Conservation (phyloP, 2,329 filamentous ascomycete species). For the Ciborinia camelliae region DNA sequence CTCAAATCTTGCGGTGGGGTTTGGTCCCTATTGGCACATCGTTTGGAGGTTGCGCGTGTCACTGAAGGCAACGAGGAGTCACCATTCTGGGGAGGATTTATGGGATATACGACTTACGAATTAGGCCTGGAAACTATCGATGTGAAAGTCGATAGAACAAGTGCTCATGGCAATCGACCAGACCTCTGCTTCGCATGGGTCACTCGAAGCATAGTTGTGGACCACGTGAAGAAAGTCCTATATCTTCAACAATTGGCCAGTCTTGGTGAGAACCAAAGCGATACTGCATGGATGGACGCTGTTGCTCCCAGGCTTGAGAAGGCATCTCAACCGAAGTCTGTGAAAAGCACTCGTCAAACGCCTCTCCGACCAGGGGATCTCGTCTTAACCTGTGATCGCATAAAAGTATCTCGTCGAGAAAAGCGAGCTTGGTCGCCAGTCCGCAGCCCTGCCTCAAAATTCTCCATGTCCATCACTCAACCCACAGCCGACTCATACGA, state of each 20-base stretch:
- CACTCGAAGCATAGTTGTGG: conserved; percentile 61
- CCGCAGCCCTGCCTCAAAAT: background rate
- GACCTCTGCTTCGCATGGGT: conserved; percentile 63
- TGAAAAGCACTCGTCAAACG: conserved; percentile 7
- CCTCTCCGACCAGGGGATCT: conserved; percentile 11
- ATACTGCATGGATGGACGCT: conserved; percentile 24
- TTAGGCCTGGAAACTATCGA: conserved; percentile 55
- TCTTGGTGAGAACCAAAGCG: conserved; percentile 37
- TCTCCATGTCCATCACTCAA: conserved; percentile 28
- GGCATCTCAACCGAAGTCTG: conserved; percentile 14
- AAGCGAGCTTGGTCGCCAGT: conserved; percentile 19
- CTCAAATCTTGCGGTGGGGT: conserved; percentile 32
- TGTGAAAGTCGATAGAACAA: conserved; percentile 34
- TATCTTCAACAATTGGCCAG: conserved; percentile 56
- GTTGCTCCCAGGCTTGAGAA: conserved; percentile 21
- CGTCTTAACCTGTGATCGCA: conserved; percentile 9
- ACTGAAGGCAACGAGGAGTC: conserved; percentile 37
- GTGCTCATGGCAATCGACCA: conserved; percentile 40
- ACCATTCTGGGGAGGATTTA: conserved; percentile 69
- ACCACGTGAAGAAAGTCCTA: conserved; percentile 53
- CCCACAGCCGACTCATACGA: conserved; percentile 34
- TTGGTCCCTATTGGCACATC: conserved; percentile 36
- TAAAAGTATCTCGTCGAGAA: conserved; percentile 16
- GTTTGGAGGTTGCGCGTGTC: conserved; percentile 43
- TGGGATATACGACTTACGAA: conserved; percentile 68